Conservation (phyloP, 2,329 filamentous ascomycete genomes). For the Xylariaceae sp. region DNA sequence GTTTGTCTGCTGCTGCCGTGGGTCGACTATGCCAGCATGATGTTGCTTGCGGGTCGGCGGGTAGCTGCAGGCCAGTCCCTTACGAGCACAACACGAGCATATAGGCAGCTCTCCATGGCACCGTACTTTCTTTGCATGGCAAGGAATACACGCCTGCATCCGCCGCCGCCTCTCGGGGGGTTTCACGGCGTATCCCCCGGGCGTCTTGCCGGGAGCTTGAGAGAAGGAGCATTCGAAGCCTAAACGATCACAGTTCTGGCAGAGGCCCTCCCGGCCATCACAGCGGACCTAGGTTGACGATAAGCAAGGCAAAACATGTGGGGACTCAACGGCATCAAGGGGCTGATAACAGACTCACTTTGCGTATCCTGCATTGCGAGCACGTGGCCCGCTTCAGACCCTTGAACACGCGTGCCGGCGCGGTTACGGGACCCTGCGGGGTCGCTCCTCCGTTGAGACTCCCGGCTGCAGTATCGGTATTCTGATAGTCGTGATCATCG, state of each 20-base stretch:
- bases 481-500: conserved; percentile 2
- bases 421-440: conserved; percentile 3
- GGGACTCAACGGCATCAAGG: not conserved
- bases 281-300: conserved; percentile 24
- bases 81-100: conserved; percentile 27
- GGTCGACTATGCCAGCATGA: no score
- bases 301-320: not conserved
- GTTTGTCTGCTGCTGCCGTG: no score
- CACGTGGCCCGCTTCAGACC: conserved; percentile 24
- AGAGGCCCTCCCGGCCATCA: conserved; percentile 29
- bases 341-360: conserved; percentile 12
- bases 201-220: conserved; percentile 19
- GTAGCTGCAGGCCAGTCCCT: conserved; percentile 25
- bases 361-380: conserved; percentile 28
- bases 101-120: conserved; percentile 29
- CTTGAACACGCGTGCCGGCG: conserved; percentile 4
- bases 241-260: conserved; percentile 33
- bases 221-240: conserved; percentile 34
- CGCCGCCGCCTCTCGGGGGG: conserved; percentile 26
- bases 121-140: conserved; percentile 30
- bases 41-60: conserved; percentile 16
- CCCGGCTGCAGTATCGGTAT: not conserved
- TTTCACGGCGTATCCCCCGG: conserved; percentile 24
- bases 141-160: conserved; percentile 30
- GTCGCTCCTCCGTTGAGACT: not conserved